These are phyloP conservation scores for Lepidium campestre DNA, from an alignment of 441 rosid genomes.

Conservation along the genomic window DNA sequence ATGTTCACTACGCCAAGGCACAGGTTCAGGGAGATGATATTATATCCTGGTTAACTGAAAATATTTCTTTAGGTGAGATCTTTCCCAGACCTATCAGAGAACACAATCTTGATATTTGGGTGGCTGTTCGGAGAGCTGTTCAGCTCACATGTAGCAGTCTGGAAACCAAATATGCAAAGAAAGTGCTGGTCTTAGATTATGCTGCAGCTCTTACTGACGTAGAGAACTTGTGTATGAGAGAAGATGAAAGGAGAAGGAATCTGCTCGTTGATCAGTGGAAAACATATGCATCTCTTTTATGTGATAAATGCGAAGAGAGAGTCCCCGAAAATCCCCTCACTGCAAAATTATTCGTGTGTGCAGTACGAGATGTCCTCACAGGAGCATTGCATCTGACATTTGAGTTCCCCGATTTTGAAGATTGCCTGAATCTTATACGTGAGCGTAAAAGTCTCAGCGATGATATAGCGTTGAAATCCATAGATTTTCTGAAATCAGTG, in stretches of 20 bases:
- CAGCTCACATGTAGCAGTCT: conserved; percentile 11
- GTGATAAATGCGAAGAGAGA: not conserved
- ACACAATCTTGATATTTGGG: conserved; percentile 7
- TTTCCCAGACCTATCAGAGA: conserved; percentile 19
- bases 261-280: not conserved
- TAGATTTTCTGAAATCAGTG: not conserved
- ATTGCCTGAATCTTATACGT: not conserved
- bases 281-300: conserved; percentile 16
- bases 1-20: not conserved
- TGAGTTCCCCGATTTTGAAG: not conserved
- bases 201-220: too few relatives aligned
- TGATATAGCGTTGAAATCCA: not conserved
- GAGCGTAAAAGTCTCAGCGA: not conserved
- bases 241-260: conserved; percentile 9
- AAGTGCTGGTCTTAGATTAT: not conserved
- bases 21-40: not conserved
- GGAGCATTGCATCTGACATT: not conserved
- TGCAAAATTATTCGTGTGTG: not conserved
- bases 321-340: not conserved
- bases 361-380: not conserved
- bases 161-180: conserved; percentile 4
- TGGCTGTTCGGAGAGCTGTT: conserved; percentile 18
- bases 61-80: not conserved
- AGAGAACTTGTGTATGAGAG: not conserved
- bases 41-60: not conserved